These are phyloP conservation scores for Nothophytophthora sp. DNA, from an alignment of 352 stramenopile genomes.

Conservation along the genomic window DNA sequence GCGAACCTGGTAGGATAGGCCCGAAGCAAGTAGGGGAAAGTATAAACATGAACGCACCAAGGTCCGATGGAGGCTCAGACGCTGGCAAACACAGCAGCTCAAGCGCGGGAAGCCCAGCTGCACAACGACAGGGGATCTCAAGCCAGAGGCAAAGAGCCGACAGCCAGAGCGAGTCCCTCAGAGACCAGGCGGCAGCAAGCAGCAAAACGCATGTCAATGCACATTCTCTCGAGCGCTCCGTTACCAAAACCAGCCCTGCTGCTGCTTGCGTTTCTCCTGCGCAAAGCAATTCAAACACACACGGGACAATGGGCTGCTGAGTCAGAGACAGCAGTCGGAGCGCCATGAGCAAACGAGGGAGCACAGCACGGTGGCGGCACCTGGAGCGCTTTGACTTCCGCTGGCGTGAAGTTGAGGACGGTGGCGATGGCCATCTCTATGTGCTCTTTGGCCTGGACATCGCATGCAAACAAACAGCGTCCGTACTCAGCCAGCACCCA, in stretches of 20 bases:
- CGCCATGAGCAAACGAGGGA: too few relatives aligned
- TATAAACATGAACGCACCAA: too few relatives aligned
- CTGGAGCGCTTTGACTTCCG: conserved; percentile 65
- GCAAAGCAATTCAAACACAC: not conserved
- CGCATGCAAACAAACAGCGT: conserved; percentile 3
- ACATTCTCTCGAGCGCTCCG: conserved; percentile 10
- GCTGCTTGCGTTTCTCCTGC: conserved; percentile 60
- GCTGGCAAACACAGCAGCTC: too few relatives aligned
- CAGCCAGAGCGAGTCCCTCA: too few relatives aligned
- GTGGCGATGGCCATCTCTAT: conserved; percentile 91
- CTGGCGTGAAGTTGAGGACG: conserved; percentile 82
- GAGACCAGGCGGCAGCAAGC: too few relatives aligned
- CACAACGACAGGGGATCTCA: too few relatives aligned
- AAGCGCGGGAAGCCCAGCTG: too few relatives aligned
- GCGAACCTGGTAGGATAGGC: too few relatives aligned
- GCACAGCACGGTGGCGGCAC: too few relatives aligned
- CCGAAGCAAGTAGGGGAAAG: too few relatives aligned
- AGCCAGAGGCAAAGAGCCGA: not conserved
- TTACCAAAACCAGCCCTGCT: conserved; percentile 74
- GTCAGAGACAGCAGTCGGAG: too few relatives aligned
- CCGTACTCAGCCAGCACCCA: not conserved
- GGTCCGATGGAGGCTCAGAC: too few relatives aligned
- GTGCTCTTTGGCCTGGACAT: conserved; percentile 71
- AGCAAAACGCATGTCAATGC: conserved; percentile 4
- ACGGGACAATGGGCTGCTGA: not conserved